These are phyloP conservation scores for Lactarius vividus DNA, from an alignment of 768 basidiomycete species.

Conservation along the genomic window DNA sequence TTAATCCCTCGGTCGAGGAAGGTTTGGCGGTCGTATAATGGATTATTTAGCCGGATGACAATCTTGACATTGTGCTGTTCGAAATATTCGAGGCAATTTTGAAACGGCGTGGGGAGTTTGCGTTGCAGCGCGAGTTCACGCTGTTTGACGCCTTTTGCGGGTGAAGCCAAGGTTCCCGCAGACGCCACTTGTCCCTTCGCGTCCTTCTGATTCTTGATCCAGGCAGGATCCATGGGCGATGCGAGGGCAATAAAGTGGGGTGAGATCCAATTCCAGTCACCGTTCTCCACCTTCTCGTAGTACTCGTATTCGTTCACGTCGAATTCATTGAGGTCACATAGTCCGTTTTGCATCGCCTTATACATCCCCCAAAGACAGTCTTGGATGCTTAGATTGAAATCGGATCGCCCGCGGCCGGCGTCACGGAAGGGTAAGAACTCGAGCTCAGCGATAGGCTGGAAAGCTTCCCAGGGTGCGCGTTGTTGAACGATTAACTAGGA, in stretches of 20 bases:
- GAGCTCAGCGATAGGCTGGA: slow-evolving; percentile 87
- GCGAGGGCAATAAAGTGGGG: slow-evolving; percentile 93
- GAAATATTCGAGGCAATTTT: slow-evolving; percentile 93
- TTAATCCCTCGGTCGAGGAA: slow-evolving; percentile 85
- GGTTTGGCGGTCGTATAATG: slow-evolving; percentile 78
- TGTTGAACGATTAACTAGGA: slow-evolving; percentile 87
- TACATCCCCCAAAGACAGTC: slow-evolving; percentile 87
- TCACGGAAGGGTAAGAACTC: slow-evolving; percentile 97
- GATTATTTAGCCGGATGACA: slow-evolving; percentile 91
- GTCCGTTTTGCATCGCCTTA: slow-evolving; percentile 87
- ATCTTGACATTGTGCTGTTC: slow-evolving; percentile 82
- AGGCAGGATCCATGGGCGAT: slow-evolving; percentile 78
- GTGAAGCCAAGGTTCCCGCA: slow-evolving; percentile 29
- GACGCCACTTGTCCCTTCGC: slow-evolving; percentile 60
- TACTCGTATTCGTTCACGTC: slow-evolving; percentile 89
- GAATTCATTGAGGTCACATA: slow-evolving; percentile 95
- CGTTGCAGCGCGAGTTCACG: slow-evolving; percentile 60
- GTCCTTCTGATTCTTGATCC: slow-evolving; percentile 75
- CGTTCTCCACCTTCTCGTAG: slow-evolving; percentile 94
- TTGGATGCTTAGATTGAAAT: slow-evolving; percentile 91
- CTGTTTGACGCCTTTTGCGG: slow-evolving; percentile 35
- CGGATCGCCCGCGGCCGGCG: slow-evolving; percentile 87
- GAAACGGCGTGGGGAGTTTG: slow-evolving; percentile 75
- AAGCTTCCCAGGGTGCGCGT: slow-evolving; percentile 90
- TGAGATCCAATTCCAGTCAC: slow-evolving; percentile 95